Conservation (phyloP, 257 asterid genomes). For the Ilex aquifolium region DNA sequence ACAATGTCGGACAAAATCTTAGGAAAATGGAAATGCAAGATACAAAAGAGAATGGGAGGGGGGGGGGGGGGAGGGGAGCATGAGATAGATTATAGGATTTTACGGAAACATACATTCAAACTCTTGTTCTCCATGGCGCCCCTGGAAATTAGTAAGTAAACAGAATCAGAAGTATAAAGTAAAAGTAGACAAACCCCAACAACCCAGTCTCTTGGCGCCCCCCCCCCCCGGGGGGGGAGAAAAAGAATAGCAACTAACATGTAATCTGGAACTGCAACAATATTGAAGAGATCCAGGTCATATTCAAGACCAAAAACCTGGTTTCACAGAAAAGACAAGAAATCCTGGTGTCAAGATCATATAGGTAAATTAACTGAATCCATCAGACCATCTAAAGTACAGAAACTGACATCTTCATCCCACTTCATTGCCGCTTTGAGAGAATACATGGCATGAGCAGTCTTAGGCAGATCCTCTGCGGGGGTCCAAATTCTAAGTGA, state of each 20-base stretch:
- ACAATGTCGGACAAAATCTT: conserved; percentile 11
- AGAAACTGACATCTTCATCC: conserved; percentile 85
- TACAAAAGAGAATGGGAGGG: no score
- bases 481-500: conserved; percentile 91
- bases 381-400: conserved; percentile 6
- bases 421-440: conserved; percentile 97
- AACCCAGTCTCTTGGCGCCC: background rate
- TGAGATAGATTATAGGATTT: no score
- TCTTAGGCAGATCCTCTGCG: conserved; percentile 80
- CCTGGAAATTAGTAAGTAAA: conserved; percentile 41
- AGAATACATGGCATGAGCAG: conserved; percentile 95
- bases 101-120: conserved; percentile 57
- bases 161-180: conserved; percentile 13
- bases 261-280: conserved; percentile 96
- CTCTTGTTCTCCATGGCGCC: conserved; percentile 99
- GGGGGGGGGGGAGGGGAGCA: no score
- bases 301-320: conserved; percentile 97
- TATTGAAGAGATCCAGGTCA: conserved; percentile 92
- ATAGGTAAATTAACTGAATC: conserved; percentile 4
- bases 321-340: conserved; percentile 7
- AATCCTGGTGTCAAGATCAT: background rate
- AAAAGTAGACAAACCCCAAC: background rate
- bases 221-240: background rate
- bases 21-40: background rate
- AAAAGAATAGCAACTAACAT: conserved; percentile 46